phyloP scores from a whole-genome alignment of 176 grass and related monocot species.

The Oryza brachyantha region DNA sequence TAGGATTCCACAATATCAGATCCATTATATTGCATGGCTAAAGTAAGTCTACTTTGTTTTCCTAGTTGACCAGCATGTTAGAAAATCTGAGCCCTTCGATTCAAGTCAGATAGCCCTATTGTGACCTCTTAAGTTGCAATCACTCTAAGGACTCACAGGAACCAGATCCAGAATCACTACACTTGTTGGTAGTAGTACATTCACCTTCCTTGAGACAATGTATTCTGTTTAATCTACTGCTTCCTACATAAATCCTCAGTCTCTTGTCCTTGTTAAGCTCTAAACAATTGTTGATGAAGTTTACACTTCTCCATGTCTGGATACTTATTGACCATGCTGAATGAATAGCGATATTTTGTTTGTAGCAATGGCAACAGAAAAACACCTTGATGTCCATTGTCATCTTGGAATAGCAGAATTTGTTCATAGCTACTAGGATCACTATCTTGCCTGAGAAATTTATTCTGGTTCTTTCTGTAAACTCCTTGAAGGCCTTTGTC shows the following conservation, averaged over 20 bases:
- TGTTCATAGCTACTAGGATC: neutral
- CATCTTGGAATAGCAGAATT: neutral
- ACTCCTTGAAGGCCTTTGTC: neutral
- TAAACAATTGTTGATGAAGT: neutral
- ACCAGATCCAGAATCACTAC: neutral
- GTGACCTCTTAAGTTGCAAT: neutral
- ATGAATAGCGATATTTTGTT: neutral
- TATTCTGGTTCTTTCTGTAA: conserved; percentile 1
- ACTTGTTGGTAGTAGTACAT: neutral
- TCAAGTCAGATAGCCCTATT: neutral
- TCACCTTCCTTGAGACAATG: neutral
- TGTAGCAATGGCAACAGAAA: neutral
- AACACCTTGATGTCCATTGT: too few relatives aligned
- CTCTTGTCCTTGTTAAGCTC: neutral
- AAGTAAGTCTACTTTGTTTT: neutral
- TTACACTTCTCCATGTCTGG: too few relatives aligned
- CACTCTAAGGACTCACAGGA: neutral
- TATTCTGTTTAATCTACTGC: neutral
- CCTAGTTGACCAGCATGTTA: neutral
- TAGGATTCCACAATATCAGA: neutral
- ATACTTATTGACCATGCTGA: neutral
- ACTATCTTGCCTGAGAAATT: neutral
- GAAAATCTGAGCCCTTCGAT: neutral
- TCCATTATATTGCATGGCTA: neutral
- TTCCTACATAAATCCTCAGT: neutral